A percentile compares a stretch with the other conserved stretches of the same genome.
Conservation (phyloP, 2,329 filamentous ascomycete species). For the Ceratocystis lukuohia region DNA sequence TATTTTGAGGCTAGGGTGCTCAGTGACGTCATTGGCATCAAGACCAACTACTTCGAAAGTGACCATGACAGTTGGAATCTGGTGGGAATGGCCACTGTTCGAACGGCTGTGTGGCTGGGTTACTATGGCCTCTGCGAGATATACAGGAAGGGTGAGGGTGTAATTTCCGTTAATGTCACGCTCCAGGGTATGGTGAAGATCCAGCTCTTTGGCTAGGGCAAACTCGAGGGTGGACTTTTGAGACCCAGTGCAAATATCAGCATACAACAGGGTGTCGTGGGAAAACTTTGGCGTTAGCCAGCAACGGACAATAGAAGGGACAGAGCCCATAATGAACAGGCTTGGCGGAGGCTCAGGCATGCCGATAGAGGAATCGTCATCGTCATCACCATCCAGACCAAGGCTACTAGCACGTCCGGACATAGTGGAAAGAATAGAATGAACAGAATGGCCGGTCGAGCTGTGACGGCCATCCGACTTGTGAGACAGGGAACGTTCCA, state of each 20-base stretch:
- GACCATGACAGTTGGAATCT: slow-evolving; percentile 64
- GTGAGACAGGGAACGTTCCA: slow-evolving; percentile 82
- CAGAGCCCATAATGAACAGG: slow-evolving; percentile 71
- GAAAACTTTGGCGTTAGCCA: slow-evolving; percentile 88
- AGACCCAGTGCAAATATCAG: slow-evolving; percentile 82
- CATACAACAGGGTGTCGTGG: slow-evolving; percentile 78
- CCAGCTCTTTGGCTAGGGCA: slow-evolving; percentile 60
- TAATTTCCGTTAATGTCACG: slow-evolving; percentile 51
- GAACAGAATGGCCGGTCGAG: slow-evolving; percentile 72
- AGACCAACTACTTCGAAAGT: slow-evolving; percentile 60
- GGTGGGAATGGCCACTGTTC: slow-evolving; percentile 48
- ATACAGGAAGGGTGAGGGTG: slow-evolving; percentile 66
- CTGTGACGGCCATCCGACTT: slow-evolving; percentile 93
- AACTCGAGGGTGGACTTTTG: slow-evolving; percentile 73
- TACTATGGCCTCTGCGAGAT: slow-evolving; percentile 80
- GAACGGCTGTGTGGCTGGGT: slow-evolving; percentile 62
- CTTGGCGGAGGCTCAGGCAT: slow-evolving; percentile 67
- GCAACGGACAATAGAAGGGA: slow-evolving; percentile 88
- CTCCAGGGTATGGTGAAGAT: slow-evolving; percentile 52
- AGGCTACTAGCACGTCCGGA: slow-evolving; percentile 74
- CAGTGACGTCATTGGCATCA: slow-evolving; percentile 33
- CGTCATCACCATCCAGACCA: slow-evolving; percentile 58
- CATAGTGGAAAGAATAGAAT: slow-evolving; percentile 45
- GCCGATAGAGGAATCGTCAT: slow-evolving; percentile 56
- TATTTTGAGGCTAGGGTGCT: slow-evolving; percentile 48